A percentile compares a stretch with the other conserved stretches of the same genome.
Conservation (phyloP, 2,329 filamentous ascomycete genomes). For the Ophiostoma pallidulum region DNA sequence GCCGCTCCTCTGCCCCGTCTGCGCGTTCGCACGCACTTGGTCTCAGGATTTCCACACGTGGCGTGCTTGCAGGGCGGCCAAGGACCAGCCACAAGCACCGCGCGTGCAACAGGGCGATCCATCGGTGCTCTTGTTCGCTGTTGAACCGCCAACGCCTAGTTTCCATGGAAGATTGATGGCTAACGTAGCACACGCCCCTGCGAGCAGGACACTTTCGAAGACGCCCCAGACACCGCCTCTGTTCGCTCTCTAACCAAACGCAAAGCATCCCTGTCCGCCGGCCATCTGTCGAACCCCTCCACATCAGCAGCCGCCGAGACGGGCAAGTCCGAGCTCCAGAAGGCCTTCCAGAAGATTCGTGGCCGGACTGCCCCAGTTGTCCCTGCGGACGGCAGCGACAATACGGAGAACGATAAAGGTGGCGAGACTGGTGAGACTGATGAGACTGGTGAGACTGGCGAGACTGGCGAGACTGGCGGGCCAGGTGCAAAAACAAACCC, state of each 20-base stretch:
- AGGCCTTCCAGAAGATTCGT: constrained; percentile 16
- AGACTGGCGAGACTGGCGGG: constrained; percentile 17
- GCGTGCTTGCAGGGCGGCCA: neutral
- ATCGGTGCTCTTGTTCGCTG: no score
- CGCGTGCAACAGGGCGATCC: neutral
- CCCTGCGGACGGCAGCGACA: constrained; percentile 15
- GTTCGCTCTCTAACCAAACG: constrained; percentile 54
- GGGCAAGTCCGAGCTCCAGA: constrained; percentile 23
- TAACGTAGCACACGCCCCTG: constrained; percentile 1
- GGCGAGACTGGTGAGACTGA: constrained; percentile 17
- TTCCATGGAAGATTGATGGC: neutral
- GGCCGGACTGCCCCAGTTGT: neutral
- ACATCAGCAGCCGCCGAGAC: constrained; percentile 16
- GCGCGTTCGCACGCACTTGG: constrained; percentile 6
- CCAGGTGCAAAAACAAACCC: no score
- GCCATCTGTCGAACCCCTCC: constrained; percentile 19
- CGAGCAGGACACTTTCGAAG: constrained; percentile 69
- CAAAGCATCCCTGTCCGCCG: constrained; percentile 26
- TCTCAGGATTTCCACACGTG: constrained; percentile 6
- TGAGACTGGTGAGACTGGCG: constrained; percentile 10
- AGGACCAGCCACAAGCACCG: neutral
- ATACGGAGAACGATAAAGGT: constrained; percentile 25
- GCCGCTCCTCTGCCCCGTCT: neutral
- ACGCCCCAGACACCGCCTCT: constrained; percentile 60
- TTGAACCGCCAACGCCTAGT: no score